Conservation (phyloP, 2,329 filamentous ascomycete genomes). For the Phialocephala sp. region DNA sequence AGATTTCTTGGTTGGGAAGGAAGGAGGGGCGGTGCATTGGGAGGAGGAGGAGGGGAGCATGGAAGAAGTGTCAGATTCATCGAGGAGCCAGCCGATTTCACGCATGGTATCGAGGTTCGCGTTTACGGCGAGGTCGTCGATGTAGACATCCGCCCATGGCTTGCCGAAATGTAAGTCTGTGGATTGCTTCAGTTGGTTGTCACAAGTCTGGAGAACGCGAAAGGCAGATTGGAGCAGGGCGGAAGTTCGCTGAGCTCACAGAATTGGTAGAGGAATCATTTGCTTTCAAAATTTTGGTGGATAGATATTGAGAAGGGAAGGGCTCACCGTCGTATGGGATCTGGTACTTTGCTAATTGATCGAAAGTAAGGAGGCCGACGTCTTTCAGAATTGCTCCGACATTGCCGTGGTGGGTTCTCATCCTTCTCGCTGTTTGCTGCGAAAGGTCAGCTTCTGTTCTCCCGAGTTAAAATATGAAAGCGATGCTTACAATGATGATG, state of each 20-base stretch:
- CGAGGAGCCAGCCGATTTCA: constrained; percentile 24
- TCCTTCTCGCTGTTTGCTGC: constrained; percentile 22
- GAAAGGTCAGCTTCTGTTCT: not conserved
- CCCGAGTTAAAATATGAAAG: too few species aligned
- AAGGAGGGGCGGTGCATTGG: too few species aligned
- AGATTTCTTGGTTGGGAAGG: constrained; percentile 6
- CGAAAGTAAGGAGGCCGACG: constrained; percentile 30
- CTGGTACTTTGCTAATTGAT: constrained; percentile 17
- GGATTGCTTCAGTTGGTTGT: not conserved
- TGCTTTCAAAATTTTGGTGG: too few species aligned
- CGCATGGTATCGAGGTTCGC: constrained; percentile 20
- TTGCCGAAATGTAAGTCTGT: constrained; percentile 20
- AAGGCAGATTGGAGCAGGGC: too few species aligned
- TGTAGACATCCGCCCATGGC: constrained; percentile 21
- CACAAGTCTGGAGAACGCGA: too few species aligned
- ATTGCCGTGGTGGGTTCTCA: constrained; percentile 20
- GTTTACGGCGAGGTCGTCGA: constrained; percentile 23
- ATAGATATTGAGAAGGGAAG: not conserved
- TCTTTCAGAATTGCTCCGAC: constrained; percentile 20
- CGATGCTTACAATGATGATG: constrained; percentile 20
- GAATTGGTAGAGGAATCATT: too few species aligned
- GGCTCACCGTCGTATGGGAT: constrained; percentile 18
- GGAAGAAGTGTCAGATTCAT: constrained; percentile 4
- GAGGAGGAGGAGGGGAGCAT: not conserved
- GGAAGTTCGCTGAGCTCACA: too few species aligned